Percentiles rank a stretch among this genome's conserved stretches.
These are phyloP conservation scores for Amphicarpaea edgeworthii DNA, from an alignment of 306 rosid species.

Conservation along the genomic window DNA sequence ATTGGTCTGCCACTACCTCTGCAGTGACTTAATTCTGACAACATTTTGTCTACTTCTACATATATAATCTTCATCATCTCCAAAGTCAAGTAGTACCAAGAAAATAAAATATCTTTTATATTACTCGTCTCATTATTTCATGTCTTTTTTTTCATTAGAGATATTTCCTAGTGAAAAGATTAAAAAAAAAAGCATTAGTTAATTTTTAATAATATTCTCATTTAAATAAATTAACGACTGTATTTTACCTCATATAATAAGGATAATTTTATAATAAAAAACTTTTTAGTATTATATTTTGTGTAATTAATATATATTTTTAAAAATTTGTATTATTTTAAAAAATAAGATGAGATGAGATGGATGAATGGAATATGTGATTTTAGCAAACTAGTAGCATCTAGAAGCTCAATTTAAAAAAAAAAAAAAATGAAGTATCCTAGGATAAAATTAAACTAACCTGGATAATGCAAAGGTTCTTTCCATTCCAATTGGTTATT, in stretches of 20 bases:
- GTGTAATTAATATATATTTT: neutral
- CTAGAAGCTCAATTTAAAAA: conserved; percentile 40
- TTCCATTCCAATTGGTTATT: conserved; percentile 1
- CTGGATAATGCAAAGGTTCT: conserved; percentile 25
- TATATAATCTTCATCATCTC: conserved; percentile 1
- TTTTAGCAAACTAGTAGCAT: conserved; percentile 41
- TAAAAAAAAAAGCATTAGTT: neutral
- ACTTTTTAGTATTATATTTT: neutral
- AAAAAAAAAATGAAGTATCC: conserved; percentile 33
- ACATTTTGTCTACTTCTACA: conserved; percentile 18
- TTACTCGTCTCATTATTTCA: neutral
- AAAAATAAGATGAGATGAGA: neutral
- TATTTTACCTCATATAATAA: neutral
- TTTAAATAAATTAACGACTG: neutral
- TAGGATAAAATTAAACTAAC: conserved; percentile 41
- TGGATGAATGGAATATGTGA: conserved; percentile 11
- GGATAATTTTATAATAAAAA: neutral
- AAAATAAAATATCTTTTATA: neutral
- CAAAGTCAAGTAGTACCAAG: conserved; percentile 25
- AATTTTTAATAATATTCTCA: neutral
- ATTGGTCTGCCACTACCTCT: conserved; percentile 45
- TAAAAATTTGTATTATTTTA: too few species aligned
- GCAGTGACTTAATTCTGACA: conserved; percentile 13
- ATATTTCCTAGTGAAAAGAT: neutral
- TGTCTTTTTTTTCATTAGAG: neutral